A percentile compares a stretch with the other conserved stretches of the same genome.
These are phyloP conservation scores for Nakazawaea pomicola DNA, from an alignment of 805 yeast genomes.

Conservation along the genomic window DNA sequence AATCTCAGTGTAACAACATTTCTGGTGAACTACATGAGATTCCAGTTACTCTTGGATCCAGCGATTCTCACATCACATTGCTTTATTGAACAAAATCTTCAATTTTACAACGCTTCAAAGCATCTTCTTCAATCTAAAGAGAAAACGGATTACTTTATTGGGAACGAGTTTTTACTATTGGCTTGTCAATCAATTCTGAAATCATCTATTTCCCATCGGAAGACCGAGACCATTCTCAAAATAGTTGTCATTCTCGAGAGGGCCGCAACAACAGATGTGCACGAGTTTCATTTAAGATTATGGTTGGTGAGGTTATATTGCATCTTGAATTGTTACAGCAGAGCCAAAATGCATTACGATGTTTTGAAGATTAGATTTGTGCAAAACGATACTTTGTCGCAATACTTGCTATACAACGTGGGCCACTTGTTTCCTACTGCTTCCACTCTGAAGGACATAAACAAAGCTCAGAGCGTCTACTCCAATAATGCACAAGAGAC, in stretches of 20 bases:
- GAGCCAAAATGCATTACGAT: constrained; percentile 47
- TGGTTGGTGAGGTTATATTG: constrained; percentile 68
- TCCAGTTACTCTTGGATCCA: constrained; percentile 30
- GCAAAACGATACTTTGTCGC: constrained; percentile 68
- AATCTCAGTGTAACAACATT: constrained; percentile 18
- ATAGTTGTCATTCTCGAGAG: constrained; percentile 55
- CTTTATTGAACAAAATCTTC: constrained; percentile 28
- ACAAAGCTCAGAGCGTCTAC: constrained; percentile 45
- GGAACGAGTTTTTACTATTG: constrained; percentile 60
- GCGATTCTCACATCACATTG: constrained; percentile 17
- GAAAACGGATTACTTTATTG: constrained; percentile 66
- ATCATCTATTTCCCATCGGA: not conserved
- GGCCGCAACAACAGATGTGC: constrained; percentile 50
- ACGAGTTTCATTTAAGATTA: constrained; percentile 64
- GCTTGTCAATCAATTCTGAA: constrained; percentile 36
- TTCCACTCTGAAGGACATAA: constrained; percentile 26
- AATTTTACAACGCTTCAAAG: constrained; percentile 34
- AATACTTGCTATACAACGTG: constrained; percentile 44
- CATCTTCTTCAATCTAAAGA: constrained; percentile 33
- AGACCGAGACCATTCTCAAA: constrained; percentile 24
- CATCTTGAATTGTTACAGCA: constrained; percentile 46
- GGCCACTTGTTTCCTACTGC: constrained; percentile 41
- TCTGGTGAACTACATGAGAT: constrained; percentile 35
- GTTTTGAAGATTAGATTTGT: constrained; percentile 62
- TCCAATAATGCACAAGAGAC: constrained; percentile 49